Base-by-base conservation (phyloP, 768 basidiomycete species). In the Hygrocybe coccinea region DNA sequence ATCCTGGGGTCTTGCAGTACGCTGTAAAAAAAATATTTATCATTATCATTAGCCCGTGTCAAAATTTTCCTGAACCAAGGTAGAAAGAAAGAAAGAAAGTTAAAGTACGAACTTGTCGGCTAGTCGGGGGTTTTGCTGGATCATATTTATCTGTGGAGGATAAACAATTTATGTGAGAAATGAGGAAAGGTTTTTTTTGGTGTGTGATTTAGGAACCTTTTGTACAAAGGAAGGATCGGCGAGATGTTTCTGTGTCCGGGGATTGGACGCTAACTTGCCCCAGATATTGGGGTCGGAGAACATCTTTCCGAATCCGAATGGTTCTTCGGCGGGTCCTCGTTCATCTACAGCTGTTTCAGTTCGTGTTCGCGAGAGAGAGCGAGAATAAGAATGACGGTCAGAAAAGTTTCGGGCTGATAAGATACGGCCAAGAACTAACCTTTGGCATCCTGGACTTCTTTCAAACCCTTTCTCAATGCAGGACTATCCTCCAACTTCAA, bases 391-490 rank as follows among this genome's bases (percentile, higher is more conserved):
- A 8, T 10, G 37, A 29, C 36, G 21, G 56, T 44, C 2, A 19
- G 52, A 33, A 43, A 41, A 62, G 49, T 41, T 60, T 35, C 24
- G 19, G 49, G 34, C 48, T 17, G 14, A 37, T n/a, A 21, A 24
- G n/a, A 25, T 34, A 14, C 22, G 56, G 21, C 24, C 39, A 50
- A 29, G 39, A 7, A 33, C 74, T 47, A 62, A 85, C 93, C 82
- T 77, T 91, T 83, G 0, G 92, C 94, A 57, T 89, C 85, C 62
- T 85, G 76, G 41, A 97, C 95, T 60, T 95, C 93, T 57, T 91
- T 84, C 53, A 95, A 75, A 34, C 95, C 95, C 68, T 93, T 95
- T 65, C 83, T 80, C 50, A 94, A 76, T 8, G 86, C 84, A 17
- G 90, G 84, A 63, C 83, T 89, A 63, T 89, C 88, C 68, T 95